phyloP scores from a whole-genome alignment of 1,139 yeast genomes.

The Geotrichum macrosporum region DNA sequence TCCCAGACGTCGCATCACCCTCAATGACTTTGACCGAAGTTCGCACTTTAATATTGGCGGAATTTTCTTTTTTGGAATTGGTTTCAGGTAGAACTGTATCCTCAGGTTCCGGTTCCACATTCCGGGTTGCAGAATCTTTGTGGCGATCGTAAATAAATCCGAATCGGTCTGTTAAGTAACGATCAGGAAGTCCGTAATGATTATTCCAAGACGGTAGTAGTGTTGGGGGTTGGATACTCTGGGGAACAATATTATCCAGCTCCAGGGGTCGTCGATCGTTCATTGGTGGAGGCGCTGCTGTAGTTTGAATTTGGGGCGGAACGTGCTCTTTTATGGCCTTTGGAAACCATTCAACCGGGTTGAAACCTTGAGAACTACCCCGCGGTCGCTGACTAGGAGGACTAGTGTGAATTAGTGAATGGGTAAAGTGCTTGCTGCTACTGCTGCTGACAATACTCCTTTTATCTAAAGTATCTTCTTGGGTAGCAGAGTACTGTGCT shows the following conservation, averaged over 20 bases:
- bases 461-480: conserved; percentile 12
- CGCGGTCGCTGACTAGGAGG: conserved; percentile 5
- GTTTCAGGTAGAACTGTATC: not conserved
- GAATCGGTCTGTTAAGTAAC: conserved; percentile 45
- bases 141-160: conserved; percentile 45
- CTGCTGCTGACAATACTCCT: conserved; percentile 14
- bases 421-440: conserved; percentile 2
- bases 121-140: conserved; percentile 5
- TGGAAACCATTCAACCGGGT: conserved; percentile 28
- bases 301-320: conserved; percentile 26
- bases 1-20: conserved; percentile 5
- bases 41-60: not conserved
- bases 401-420: not conserved
- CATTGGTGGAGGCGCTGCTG: conserved; percentile 22
- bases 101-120: not conserved
- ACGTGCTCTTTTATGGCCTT: conserved; percentile 30
- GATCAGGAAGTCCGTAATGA: conserved; percentile 31
- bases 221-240: conserved; percentile 39
- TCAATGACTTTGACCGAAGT: conserved; percentile 11
- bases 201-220: conserved; percentile 33
- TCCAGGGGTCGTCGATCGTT: conserved; percentile 44
- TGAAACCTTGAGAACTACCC: conserved; percentile 23
- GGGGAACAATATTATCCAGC: conserved; percentile 43
- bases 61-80: not conserved
- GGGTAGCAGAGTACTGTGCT: conserved; percentile 2